Evolutionary conservation across 805 yeast species (phyloP), one percentile per base, ranked within the genome.

Genomic region (Wickerhamiella musiphila): DNA sequence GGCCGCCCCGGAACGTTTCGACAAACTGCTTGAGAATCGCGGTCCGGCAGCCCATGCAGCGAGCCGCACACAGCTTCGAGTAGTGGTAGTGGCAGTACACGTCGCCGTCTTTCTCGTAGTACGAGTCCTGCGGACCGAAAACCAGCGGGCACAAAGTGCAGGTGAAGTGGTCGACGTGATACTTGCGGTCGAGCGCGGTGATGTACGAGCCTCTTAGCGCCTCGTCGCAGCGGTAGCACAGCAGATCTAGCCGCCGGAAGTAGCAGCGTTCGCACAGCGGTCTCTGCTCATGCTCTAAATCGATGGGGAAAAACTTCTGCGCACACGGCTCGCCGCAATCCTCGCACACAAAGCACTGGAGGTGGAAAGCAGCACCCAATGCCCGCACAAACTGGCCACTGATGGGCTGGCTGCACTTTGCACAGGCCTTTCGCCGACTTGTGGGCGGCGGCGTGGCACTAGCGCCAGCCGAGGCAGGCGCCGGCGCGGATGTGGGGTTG

Each of bases 1-100:
- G 67, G 15, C 94, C 94, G 31, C 94, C 94, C 43, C 90, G 66
- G 38, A 72, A 79, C 28, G 86, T 71, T 53, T 86, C 94, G 23
- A 86, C 94, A 53, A 83, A 90, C 50, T 90, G 96, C 49, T 83
- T 83, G 23, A 92, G 68, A 32, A 92, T 90, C 1, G 95, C 79
- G 23, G 79, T 74, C 36, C 73, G 67, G 57, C 99, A 90, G 20
- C 96, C 94, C 57, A 81, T 92, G 57, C 99, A 90, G 35, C 74
- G 73, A 20, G 77, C 75, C 2, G 96, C 94, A 52, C 73, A 76
- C 31, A 70, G 58, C 41, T 73, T 73, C n/a, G 94, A 73, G 50
- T 82, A 90, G 54, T 90, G 96, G 48, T 66, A 82, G 48, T 82
- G 94, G 53, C 98, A 90, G 54, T 74, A 90, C 10, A 90, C 73